Percentiles rank a stretch among this genome's conserved stretches.
phyloP scores from a whole-genome alignment of 169 alveolate genomes.

The Plasmodium vivax region DNA sequence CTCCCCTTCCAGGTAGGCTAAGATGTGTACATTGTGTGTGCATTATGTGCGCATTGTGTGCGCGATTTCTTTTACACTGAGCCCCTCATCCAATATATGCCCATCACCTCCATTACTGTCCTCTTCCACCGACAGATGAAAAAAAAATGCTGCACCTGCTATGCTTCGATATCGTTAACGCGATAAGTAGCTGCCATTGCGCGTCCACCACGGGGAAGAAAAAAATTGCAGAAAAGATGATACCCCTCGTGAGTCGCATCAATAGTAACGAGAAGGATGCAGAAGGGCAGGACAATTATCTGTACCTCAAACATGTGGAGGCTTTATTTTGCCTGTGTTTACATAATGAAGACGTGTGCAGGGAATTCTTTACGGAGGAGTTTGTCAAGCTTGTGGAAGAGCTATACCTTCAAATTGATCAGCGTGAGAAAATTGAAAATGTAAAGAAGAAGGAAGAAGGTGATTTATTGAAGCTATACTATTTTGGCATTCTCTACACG shows the following conservation, averaged over 20 bases:
- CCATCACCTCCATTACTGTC: neutral
- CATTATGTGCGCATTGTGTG: neutral
- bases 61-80: neutral
- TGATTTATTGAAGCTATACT: conserved; percentile 30
- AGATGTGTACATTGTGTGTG: neutral
- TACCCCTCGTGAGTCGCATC: neutral
- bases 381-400: conserved; percentile 23
- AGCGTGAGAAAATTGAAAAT: neutral
- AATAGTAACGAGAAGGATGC: neutral
- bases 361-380: neutral
- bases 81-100: neutral
- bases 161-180: conserved; percentile 14
- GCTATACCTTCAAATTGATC: conserved; percentile 7
- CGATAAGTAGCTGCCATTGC: neutral
- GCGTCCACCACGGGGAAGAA: neutral
- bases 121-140: conserved; percentile 8
- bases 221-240: conserved; percentile 4
- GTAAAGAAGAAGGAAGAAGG: conserved; percentile 1
- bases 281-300: conserved; percentile 8
- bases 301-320: conserved; percentile 25
- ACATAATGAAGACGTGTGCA: conserved; percentile 15
- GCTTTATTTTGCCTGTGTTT: conserved; percentile 20
- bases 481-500: conserved; percentile 38
- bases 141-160: conserved; percentile 37
- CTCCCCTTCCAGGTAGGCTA: neutral